Percentiles rank a stretch among this genome's conserved stretches.
Conservation (phyloP, 1,284 basidiomycete species). For the Sanguinoderma infundibulare region DNA sequence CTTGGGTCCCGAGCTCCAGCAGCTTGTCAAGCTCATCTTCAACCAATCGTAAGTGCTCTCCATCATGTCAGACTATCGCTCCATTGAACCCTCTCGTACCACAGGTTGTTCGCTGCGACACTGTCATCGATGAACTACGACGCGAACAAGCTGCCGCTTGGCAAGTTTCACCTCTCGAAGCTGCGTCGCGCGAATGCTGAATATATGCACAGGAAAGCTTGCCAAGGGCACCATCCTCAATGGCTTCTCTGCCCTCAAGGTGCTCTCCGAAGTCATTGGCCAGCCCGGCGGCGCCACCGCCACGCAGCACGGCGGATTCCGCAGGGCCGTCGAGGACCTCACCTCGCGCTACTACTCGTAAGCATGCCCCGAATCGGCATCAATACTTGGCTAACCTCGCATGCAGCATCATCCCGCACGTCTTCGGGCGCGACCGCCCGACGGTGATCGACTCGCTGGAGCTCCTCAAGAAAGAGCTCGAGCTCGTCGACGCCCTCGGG, state of each 20-base stretch:
- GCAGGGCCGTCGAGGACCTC: constrained; percentile 48
- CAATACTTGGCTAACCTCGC: too few relatives aligned
- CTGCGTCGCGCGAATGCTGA: not conserved
- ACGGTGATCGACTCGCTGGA: constrained; percentile 45
- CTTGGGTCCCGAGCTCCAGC: constrained; percentile 51
- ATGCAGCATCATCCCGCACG: constrained; percentile 63
- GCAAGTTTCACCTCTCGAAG: constrained; percentile 31
- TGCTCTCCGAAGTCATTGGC: constrained; percentile 57
- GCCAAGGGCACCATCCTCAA: constrained; percentile 59
- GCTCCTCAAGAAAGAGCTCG: constrained; percentile 60
- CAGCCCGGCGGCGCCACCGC: constrained; percentile 48
- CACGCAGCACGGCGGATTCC: constrained; percentile 41
- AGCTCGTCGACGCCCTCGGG: constrained; percentile 67
- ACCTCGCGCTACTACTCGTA: constrained; percentile 66
- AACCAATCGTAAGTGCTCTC: constrained; percentile 44
- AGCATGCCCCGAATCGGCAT: constrained; percentile 30
- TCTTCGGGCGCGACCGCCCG: constrained; percentile 58
- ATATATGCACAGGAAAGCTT: constrained; percentile 50
- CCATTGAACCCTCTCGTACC: not conserved
- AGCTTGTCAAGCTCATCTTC: constrained; percentile 65
- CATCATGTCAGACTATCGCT: not conserved
- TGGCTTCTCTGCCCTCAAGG: constrained; percentile 65
- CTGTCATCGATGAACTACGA: constrained; percentile 75
- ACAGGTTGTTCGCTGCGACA: constrained; percentile 57
- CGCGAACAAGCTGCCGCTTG: constrained; percentile 69